These are phyloP conservation scores for Ogataea naganishii DNA, from an alignment of 805 yeast genomes.

Conservation along the genomic window DNA sequence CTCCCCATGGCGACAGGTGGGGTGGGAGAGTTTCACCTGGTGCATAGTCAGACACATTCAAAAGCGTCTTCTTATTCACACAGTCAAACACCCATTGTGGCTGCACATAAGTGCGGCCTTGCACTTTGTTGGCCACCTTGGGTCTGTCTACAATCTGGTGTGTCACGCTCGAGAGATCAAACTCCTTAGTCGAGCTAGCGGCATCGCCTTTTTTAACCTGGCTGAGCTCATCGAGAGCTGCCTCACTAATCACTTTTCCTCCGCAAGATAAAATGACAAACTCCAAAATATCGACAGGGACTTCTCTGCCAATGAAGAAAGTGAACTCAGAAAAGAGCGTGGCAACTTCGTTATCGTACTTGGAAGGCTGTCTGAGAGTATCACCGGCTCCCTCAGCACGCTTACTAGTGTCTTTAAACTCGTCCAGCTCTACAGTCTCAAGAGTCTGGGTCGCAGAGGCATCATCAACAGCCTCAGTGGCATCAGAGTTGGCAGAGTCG, in stretches of 20 bases:
- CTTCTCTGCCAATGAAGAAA: conserved; percentile 92
- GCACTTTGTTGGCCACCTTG: conserved; percentile 60
- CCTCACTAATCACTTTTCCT: conserved; percentile 78
- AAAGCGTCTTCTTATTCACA: conserved; percentile 65
- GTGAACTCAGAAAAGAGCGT: conserved; percentile 64
- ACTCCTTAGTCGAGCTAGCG: conserved; percentile 32
- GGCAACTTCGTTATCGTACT: conserved; percentile 49
- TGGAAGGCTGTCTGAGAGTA: conserved; percentile 61
- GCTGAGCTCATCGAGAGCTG: conserved; percentile 76
- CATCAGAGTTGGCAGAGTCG: conserved; percentile 27
- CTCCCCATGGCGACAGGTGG: conserved; percentile 99
- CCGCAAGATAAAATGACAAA: conserved; percentile 81
- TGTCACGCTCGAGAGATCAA: conserved; percentile 65
- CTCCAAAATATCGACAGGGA: conserved; percentile 84
- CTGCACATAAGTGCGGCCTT: conserved; percentile 90
- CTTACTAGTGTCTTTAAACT: conserved; percentile 56
- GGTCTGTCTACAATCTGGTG: conserved; percentile 97
- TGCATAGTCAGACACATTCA: conserved; percentile 74
- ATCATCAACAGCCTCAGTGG: conserved; percentile 27
- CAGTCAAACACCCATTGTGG: conserved; percentile 98
- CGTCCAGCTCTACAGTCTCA: conserved; percentile 51
- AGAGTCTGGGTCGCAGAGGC: conserved; percentile 30
- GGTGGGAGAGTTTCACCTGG: conserved; percentile 97
- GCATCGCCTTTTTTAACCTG: conserved; percentile 36
- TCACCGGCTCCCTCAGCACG: conserved; percentile 68